phyloP scores from a whole-genome alignment of 352 stramenopile species.

The Phytophthora constricta region DNA sequence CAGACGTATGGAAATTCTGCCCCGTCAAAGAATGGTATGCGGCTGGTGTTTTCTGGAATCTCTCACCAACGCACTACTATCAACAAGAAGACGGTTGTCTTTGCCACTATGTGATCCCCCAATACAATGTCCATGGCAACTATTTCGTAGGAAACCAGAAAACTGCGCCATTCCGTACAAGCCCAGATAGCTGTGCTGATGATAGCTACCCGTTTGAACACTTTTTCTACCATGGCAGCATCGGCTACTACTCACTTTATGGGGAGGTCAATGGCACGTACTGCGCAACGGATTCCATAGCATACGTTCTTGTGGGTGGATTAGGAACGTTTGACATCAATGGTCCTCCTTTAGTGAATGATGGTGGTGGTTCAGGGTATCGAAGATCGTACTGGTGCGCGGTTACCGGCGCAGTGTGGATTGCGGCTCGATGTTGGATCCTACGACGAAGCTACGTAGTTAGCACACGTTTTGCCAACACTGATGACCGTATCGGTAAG shows the following conservation, averaged over 20 bases:
- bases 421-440: constrained; percentile 11
- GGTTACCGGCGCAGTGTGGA: constrained; percentile 6
- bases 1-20: constrained; percentile 14
- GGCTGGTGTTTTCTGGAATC: constrained; percentile 31
- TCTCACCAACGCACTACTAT: constrained; percentile 21
- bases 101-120: constrained; percentile 30
- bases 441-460: constrained; percentile 20
- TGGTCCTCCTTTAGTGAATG: constrained; percentile 2
- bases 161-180: constrained; percentile 7
- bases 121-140: constrained; percentile 27
- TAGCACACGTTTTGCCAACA: constrained; percentile 17
- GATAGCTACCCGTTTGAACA: constrained; percentile 21
- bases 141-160: constrained; percentile 17
- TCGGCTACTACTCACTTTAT: constrained; percentile 24
- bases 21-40: constrained; percentile 18
- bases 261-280: constrained; percentile 25
- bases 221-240: constrained; percentile 26
- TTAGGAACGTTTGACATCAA: constrained; percentile 29
- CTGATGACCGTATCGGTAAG: constrained; percentile 9
- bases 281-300: constrained; percentile 8
- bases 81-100: not conserved
- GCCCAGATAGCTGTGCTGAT: constrained; percentile 3
- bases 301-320: constrained; percentile 15
- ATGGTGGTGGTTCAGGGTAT: constrained; percentile 5
- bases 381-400: constrained; percentile 30